These are phyloP conservation scores for Amanita rimosa DNA, from an alignment of 768 basidiomycete genomes.

Conservation along the genomic window DNA sequence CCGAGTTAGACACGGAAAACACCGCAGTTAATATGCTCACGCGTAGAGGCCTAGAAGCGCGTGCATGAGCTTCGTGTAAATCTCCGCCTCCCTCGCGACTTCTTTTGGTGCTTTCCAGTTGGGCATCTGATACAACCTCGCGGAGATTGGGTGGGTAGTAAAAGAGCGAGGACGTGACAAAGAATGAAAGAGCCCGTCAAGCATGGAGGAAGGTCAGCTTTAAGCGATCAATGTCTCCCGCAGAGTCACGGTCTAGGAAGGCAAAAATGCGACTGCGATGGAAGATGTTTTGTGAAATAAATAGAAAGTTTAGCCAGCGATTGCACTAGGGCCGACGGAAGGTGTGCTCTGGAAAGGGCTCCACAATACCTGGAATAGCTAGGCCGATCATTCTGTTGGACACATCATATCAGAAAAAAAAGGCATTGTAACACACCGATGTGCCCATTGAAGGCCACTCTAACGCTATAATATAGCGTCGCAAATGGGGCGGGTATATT, in stretches of 20 bases:
- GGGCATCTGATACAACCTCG: conserved; percentile 22
- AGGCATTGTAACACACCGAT: too few species aligned
- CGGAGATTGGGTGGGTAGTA: not conserved
- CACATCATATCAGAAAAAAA: too few species aligned
- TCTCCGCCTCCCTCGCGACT: conserved; percentile 31
- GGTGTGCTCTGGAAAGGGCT: too few species aligned
- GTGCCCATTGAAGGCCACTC: too few species aligned
- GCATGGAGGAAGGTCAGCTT: not conserved
- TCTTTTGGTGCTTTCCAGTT: conserved; percentile 44
- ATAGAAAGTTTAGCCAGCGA: not conserved
- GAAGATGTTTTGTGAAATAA: not conserved
- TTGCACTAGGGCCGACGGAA: too few species aligned
- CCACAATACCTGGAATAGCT: too few species aligned
- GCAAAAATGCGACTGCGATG: conserved; percentile 1
- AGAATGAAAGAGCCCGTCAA: not conserved
- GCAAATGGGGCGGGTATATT: too few species aligned
- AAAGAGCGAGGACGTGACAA: not conserved
- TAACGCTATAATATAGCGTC: too few species aligned
- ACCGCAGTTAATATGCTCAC: conserved; percentile 18
- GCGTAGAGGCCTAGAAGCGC: conserved; percentile 45
- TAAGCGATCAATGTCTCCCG: not conserved
- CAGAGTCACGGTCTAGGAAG: not conserved
- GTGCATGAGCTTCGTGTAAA: conserved; percentile 44
- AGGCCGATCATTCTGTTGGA: too few species aligned
- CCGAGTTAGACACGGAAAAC: not conserved